phyloP scores from a whole-genome alignment of 257 asterid genomes.

The Apocynum venetum region DNA sequence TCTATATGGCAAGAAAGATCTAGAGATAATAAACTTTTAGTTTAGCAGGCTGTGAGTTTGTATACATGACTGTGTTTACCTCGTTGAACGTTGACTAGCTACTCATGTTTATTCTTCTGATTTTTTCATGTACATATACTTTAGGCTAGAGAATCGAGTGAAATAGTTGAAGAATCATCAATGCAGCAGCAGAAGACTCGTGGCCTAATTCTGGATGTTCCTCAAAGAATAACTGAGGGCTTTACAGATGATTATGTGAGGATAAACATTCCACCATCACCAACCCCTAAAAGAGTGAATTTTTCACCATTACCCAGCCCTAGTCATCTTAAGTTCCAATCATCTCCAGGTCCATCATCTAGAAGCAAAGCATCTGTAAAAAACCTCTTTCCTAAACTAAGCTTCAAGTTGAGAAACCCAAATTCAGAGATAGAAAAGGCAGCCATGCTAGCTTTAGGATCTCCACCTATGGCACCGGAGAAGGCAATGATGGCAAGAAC shows the following conservation, averaged over 20 bases:
- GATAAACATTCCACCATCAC: slow-evolving; percentile 58
- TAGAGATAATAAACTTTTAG: neutral
- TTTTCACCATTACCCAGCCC: slow-evolving; percentile 93
- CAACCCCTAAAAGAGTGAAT: slow-evolving; percentile 71
- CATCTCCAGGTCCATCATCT: slow-evolving; percentile 54
- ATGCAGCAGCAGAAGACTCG: slow-evolving; percentile 24
- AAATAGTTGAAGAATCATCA: slow-evolving; percentile 60
- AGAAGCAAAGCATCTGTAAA: slow-evolving; percentile 52
- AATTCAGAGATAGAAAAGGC: slow-evolving; percentile 68
- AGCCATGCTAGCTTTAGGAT: slow-evolving; percentile 66
- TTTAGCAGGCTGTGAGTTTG: neutral
- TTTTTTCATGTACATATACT: neutral
- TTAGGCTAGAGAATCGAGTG: slow-evolving; percentile 60
- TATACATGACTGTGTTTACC: neutral
- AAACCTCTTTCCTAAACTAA: slow-evolving; percentile 61
- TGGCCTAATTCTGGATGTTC: slow-evolving; percentile 33
- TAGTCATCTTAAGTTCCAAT: slow-evolving; percentile 33
- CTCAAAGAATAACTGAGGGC: slow-evolving; percentile 33
- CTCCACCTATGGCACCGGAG: slow-evolving; percentile 39
- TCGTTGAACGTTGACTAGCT: neutral
- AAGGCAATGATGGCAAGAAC: slow-evolving; percentile 51
- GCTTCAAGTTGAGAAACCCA: slow-evolving; percentile 65
- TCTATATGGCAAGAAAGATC: neutral
- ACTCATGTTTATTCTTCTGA: neutral
- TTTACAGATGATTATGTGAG: slow-evolving; percentile 45